phyloP scores from a whole-genome alignment of 805 yeast genomes.

The Debaryomyces prosopidis region DNA sequence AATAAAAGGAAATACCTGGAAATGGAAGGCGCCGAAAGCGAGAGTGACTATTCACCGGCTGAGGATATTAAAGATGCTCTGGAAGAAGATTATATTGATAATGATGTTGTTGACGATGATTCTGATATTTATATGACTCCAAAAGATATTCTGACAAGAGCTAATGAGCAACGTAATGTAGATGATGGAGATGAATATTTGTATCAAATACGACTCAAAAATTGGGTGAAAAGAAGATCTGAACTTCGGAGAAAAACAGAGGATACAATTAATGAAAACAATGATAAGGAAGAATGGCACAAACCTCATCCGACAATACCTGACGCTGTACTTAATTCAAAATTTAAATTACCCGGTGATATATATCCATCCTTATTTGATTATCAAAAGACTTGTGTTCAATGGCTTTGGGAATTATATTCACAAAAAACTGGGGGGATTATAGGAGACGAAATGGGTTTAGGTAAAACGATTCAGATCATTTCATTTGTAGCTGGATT shows the following conservation, averaged over 20 bases:
- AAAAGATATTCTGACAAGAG: constrained; percentile 1
- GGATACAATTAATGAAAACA: constrained; percentile 5
- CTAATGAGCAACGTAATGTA: constrained; percentile 28
- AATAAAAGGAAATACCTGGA: neutral
- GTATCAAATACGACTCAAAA: constrained; percentile 58
- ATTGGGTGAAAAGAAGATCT: constrained; percentile 61
- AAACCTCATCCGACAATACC: constrained; percentile 75
- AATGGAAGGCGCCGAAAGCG: neutral
- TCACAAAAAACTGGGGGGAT: constrained; percentile 92
- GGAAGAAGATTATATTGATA: constrained; percentile 17
- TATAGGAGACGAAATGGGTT: constrained; percentile 97
- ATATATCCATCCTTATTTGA: constrained; percentile 83
- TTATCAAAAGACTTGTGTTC: constrained; percentile 94
- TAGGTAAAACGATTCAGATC: constrained; percentile 93
- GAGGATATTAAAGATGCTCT: constrained; percentile 11
- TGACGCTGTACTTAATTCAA: constrained; percentile 72
- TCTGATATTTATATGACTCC: constrained; percentile 1
- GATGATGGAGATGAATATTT: constrained; percentile 82
- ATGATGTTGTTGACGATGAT: constrained; percentile 6
- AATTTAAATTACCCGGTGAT: constrained; percentile 84
- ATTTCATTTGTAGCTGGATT: constrained; percentile 89
- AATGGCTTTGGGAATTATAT: constrained; percentile 95
- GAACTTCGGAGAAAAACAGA: constrained; percentile 30
- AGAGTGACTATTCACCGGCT: neutral
- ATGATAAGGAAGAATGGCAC: constrained; percentile 56